These are phyloP conservation scores for Akanthomyces dipterigenus DNA, from an alignment of 2,329 filamentous ascomycete species.

Conservation along the genomic window DNA sequence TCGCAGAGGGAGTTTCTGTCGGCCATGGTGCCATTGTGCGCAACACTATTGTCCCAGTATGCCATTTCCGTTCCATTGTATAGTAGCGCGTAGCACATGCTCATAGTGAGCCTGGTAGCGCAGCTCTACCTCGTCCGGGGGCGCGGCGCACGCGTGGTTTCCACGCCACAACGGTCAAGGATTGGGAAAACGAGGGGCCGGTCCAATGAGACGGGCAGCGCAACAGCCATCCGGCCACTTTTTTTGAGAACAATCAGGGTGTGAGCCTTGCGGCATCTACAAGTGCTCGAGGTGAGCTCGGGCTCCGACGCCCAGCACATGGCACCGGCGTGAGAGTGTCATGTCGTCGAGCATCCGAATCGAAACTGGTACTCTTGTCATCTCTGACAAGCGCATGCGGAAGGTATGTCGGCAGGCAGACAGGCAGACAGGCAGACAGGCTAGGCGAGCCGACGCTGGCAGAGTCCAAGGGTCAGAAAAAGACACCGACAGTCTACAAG, in stretches of 20 bases:
- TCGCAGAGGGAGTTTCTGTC: background rate
- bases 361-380: background rate
- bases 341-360: background rate
- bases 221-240: background rate
- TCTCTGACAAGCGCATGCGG: background rate
- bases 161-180: slow-evolving; percentile 6
- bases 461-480: background rate
- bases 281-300: background rate
- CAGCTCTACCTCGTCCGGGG: background rate
- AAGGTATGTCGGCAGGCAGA: no score
- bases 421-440: no score
- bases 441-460: background rate
- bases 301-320: background rate
- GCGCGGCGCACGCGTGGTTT: background rate
- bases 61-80: background rate
- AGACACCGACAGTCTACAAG: background rate
- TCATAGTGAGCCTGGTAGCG: background rate
- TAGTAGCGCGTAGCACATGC: background rate
- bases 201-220: background rate
- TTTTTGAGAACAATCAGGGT: background rate
- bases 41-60: background rate
- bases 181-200: background rate
- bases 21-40: background rate
- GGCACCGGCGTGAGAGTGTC: background rate
- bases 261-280: background rate